Evolutionary conservation across 768 basidiomycete genomes (phyloP).

Genomic region (Rhodosporidiobolus odoratus): DNA sequence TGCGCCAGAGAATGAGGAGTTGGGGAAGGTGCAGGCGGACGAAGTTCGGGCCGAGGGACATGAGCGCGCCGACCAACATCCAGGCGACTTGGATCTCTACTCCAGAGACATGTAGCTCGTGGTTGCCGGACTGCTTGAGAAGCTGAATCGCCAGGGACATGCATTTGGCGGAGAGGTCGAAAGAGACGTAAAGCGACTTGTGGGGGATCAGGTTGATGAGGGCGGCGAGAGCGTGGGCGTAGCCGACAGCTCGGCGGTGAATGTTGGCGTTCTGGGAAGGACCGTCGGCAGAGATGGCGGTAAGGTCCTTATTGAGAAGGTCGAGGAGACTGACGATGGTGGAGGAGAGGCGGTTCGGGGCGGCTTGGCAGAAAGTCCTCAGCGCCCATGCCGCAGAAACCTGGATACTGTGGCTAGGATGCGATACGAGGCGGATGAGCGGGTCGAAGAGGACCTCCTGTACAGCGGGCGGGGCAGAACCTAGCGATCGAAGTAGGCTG

Average conservation of each 20-base stretch:
- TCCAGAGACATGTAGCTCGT: constrained; percentile 72
- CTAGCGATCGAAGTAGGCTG: constrained; percentile 77
- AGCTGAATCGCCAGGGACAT: constrained; percentile 85
- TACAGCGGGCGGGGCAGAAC: constrained; percentile 83
- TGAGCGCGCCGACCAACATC: constrained; percentile 81
- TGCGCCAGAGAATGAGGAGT: constrained; percentile 90
- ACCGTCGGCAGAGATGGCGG: constrained; percentile 48
- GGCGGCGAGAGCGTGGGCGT: constrained; percentile 81
- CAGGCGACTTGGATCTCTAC: constrained; percentile 90
- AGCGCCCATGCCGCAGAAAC: constrained; percentile 81
- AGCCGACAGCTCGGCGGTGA: constrained; percentile 71
- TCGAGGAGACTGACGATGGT: constrained; percentile 71
- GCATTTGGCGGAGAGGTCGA: constrained; percentile 68
- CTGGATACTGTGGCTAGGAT: constrained; percentile 81
- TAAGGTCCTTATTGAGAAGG: constrained; percentile 74
- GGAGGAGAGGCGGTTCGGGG: constrained; percentile 75
- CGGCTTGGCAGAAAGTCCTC: constrained; percentile 82
- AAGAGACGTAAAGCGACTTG: constrained; percentile 86
- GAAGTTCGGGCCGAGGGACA: constrained; percentile 88
- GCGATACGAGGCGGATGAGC: constrained; percentile 72
- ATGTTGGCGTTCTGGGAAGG: constrained; percentile 7
- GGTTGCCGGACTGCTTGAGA: constrained; percentile 83
- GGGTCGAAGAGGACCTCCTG: constrained; percentile 85
- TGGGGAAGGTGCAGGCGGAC: constrained; percentile 90
- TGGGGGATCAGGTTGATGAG: constrained; percentile 79